phyloP scores from a whole-genome alignment of 2,329 filamentous ascomycete genomes.

The Sphaceloma murrayae region DNA sequence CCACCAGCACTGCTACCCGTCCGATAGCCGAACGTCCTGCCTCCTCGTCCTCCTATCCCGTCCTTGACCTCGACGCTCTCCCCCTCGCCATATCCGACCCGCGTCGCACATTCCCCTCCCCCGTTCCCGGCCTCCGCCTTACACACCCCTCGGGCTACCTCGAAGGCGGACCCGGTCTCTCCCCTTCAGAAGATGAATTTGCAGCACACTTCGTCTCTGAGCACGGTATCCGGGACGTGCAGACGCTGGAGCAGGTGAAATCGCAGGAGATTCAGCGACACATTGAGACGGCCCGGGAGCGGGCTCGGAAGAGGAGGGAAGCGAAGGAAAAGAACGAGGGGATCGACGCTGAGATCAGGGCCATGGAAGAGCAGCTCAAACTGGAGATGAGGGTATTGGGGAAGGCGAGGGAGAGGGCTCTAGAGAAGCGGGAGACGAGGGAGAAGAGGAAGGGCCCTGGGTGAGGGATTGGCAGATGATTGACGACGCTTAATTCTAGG shows the following conservation, averaged over 20 bases:
- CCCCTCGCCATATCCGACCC: slow-evolving; percentile 36
- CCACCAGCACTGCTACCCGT: slow-evolving; percentile 24
- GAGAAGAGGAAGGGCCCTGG: slow-evolving; percentile 25
- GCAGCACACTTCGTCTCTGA: slow-evolving; percentile 33
- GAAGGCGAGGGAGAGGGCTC: slow-evolving; percentile 33
- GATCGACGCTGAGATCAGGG: slow-evolving; percentile 36
- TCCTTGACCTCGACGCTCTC: slow-evolving; percentile 28
- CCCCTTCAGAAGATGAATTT: slow-evolving; percentile 31
- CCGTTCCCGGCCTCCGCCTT: slow-evolving; percentile 36
- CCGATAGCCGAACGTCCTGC: slow-evolving; percentile 24
- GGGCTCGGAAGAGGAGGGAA: slow-evolving; percentile 29
- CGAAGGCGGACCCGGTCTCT: slow-evolving; percentile 39
- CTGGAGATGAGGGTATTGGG: slow-evolving; percentile 38
- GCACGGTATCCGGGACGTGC: slow-evolving; percentile 29
- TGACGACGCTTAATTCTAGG: too few species aligned
- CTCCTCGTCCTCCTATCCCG: slow-evolving; percentile 23
- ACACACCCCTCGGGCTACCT: slow-evolving; percentile 40
- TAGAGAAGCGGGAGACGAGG: slow-evolving; percentile 29
- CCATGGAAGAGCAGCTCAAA: slow-evolving; percentile 35
- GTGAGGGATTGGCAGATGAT: not conserved
- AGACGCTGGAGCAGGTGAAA: slow-evolving; percentile 30
- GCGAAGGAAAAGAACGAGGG: slow-evolving; percentile 34
- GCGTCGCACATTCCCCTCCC: slow-evolving; percentile 34
- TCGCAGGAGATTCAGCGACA: slow-evolving; percentile 25
- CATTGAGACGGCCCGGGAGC: slow-evolving; percentile 26